Evolutionary conservation across 257 asterid species (phyloP).

Genomic region (Petunia secreta): DNA sequence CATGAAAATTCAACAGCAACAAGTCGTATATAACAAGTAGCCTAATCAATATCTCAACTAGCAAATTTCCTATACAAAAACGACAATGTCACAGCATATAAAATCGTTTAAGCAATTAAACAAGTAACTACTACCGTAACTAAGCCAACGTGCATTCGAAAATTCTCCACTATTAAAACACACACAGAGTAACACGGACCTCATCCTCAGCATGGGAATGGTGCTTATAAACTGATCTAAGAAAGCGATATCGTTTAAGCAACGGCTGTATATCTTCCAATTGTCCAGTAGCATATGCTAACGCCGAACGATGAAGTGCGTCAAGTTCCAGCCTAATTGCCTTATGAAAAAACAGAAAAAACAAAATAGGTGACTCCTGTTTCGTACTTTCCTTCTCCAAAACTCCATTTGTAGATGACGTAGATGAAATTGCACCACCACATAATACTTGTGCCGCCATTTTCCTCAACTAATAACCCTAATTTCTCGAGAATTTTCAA

Average conservation of each 20-base stretch:
- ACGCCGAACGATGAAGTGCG: conserved; percentile 45
- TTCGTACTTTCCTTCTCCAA: conserved; percentile 27
- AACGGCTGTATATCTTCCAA: conserved; percentile 40
- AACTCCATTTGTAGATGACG: conserved; percentile 34
- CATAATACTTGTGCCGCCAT: conserved; percentile 51
- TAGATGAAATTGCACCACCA: conserved; percentile 35
- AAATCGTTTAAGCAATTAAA: not conserved
- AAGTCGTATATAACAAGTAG: not conserved
- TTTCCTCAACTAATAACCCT: conserved; percentile 20
- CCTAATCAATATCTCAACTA: not conserved
- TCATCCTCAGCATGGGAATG: conserved; percentile 57
- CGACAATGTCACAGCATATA: conserved; percentile 14
- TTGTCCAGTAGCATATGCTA: conserved; percentile 48
- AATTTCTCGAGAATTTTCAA: conserved; percentile 2
- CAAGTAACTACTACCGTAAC: not conserved
- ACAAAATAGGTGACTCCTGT: conserved; percentile 42
- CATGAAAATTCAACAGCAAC: conserved; percentile 1
- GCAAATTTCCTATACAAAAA: not conserved
- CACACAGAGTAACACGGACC: conserved; percentile 30
- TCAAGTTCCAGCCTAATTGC: conserved; percentile 56
- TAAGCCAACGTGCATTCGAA: not conserved
- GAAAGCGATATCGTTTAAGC: conserved; percentile 43
- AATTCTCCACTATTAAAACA: not conserved
- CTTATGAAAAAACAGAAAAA: conserved; percentile 48
- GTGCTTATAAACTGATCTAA: conserved; percentile 49